phyloP scores from a whole-genome alignment of 2,329 filamentous ascomycete genomes.

The Endoconidiophora laricicola region DNA sequence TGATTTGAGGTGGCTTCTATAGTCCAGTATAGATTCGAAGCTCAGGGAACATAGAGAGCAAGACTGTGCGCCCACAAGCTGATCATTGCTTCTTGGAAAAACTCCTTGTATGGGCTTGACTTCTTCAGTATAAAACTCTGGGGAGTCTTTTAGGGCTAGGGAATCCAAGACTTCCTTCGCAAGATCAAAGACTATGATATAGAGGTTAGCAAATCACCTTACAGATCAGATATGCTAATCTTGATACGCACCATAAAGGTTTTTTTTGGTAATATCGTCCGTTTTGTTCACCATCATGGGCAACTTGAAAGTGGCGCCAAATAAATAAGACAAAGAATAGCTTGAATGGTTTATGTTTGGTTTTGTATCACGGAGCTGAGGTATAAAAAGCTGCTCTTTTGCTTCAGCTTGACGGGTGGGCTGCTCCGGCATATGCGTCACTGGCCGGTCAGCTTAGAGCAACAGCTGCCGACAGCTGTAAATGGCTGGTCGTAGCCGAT shows the following conservation, averaged over 20 bases:
- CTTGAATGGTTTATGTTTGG: too few species aligned
- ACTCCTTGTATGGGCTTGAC: constrained; percentile 16
- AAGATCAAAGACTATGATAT: constrained; percentile 57
- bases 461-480: not conserved
- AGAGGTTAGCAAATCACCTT: not conserved
- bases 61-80: constrained; percentile 47
- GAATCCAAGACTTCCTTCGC: constrained; percentile 55
- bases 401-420: too few species aligned
- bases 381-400: too few species aligned
- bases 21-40: constrained; percentile 60
- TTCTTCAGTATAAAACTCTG: constrained; percentile 16
- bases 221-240: too few species aligned
- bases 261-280: constrained; percentile 7
- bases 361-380: too few species aligned
- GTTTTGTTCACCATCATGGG: constrained; percentile 3
- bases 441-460: not conserved
- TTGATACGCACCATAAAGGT: constrained; percentile 7
- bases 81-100: constrained; percentile 19
- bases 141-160: constrained; percentile 33
- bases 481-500: not conserved
- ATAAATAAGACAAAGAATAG: too few species aligned
- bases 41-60: constrained; percentile 64
- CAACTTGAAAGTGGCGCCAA: not conserved
- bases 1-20: constrained; percentile 71
- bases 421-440: not conserved